Conservation (phyloP, 2,329 filamentous ascomycete genomes). For the Phialemoniopsis sp. region DNA sequence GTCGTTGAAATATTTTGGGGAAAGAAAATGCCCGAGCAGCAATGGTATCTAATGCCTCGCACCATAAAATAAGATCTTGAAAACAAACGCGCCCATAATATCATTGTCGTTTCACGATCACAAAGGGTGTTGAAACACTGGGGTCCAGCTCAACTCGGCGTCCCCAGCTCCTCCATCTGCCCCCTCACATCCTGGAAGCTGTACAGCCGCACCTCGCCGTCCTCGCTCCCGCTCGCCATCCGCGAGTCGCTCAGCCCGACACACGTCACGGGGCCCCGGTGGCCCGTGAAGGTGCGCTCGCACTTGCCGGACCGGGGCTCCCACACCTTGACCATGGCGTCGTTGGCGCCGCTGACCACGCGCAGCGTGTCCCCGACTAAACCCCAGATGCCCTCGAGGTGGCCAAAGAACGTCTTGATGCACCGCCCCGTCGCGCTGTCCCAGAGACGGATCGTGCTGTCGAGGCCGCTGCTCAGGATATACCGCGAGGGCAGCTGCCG, state of each 20-base stretch:
- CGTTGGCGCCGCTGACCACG: slow-evolving; percentile 85
- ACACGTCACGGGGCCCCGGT: slow-evolving; percentile 87
- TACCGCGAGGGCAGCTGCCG: slow-evolving; percentile 80
- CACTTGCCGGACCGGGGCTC: slow-evolving; percentile 88
- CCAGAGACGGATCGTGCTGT: slow-evolving; percentile 90
- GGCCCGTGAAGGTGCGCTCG: slow-evolving; percentile 87
- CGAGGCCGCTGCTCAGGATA: slow-evolving; percentile 88
- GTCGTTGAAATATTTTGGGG: no score
- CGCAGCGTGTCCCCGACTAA: slow-evolving; percentile 84
- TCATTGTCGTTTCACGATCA: no score
- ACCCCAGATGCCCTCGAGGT: slow-evolving; percentile 94
- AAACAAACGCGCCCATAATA: no score
- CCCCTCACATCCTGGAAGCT: slow-evolving; percentile 58
- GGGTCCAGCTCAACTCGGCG: slow-evolving; percentile 35
- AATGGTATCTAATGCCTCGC: slow-evolving; percentile 1
- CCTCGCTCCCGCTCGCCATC: slow-evolving; percentile 89
- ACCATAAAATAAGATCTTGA: no score
- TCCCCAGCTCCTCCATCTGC: slow-evolving; percentile 41
- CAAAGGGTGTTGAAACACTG: no score
- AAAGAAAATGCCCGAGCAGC: background rate
- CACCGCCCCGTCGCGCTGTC: slow-evolving; percentile 78
- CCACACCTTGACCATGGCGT: slow-evolving; percentile 94
- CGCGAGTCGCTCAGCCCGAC: slow-evolving; percentile 85
- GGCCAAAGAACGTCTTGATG: slow-evolving; percentile 90
- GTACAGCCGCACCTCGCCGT: slow-evolving; percentile 85